A percentile compares a stretch with the other conserved stretches of the same genome.
Evolutionary conservation across 2,329 filamentous ascomycete genomes (phyloP).

Genomic region (Colletotrichum horii): DNA sequence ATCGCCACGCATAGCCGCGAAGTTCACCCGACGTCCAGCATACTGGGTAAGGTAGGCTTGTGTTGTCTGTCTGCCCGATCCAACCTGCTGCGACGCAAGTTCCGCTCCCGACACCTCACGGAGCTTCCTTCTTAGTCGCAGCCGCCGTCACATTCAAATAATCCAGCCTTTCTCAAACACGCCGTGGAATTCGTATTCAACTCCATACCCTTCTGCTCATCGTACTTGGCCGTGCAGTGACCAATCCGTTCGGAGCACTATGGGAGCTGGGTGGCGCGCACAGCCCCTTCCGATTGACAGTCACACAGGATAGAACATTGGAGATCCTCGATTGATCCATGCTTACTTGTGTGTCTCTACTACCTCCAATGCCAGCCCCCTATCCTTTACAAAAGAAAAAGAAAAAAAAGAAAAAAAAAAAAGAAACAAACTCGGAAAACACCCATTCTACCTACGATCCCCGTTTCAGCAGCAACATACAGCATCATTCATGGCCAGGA

Average conservation of each 20-base stretch:
- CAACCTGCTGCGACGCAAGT: not conserved
- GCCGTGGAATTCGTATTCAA: not conserved
- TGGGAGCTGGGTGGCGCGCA: not conserved
- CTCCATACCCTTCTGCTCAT: not conserved
- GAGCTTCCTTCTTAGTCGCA: slow-evolving; percentile 14
- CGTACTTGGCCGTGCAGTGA: not conserved
- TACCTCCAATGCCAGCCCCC: not conserved
- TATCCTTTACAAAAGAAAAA: not conserved
- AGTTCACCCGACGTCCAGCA: not conserved
- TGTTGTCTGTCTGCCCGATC: not conserved
- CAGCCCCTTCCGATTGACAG: not conserved
- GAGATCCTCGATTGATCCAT: not conserved
- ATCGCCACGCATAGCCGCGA: not conserved
- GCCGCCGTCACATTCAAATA: not conserved
- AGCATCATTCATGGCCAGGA: slow-evolving; percentile 17
- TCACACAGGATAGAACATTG: not conserved
- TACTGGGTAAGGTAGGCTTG: not conserved
- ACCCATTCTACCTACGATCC: slow-evolving; percentile 12
- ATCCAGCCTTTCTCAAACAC: not conserved
- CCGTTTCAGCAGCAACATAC: slow-evolving; percentile 14
- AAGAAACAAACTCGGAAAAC: not conserved
- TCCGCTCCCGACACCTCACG: not conserved
- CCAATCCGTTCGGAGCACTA: not conserved
- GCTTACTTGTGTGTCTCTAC: slow-evolving; percentile 8
- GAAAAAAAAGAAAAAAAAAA: not conserved